These are phyloP conservation scores for Excoecaria cochinchinensis DNA, from an alignment of 345 rosid genomes.

Conservation along the genomic window DNA sequence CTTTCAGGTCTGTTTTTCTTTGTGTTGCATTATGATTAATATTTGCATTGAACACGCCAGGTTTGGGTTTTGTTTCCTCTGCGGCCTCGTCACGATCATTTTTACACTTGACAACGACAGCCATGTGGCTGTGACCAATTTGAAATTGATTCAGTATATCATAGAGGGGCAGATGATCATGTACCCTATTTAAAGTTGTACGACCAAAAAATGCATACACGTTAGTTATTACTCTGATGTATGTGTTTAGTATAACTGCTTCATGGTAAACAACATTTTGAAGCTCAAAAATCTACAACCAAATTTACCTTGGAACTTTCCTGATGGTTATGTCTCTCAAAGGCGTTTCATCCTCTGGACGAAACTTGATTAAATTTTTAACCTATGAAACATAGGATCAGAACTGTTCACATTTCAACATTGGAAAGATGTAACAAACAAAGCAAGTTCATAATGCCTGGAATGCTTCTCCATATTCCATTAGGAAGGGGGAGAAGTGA, in stretches of 20 bases:
- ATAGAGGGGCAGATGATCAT: conserved; percentile 60
- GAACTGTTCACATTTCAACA: neutral
- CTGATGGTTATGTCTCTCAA: conserved; percentile 65
- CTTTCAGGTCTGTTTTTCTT: conserved; percentile 16
- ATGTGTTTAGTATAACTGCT: neutral
- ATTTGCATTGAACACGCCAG: conserved; percentile 1
- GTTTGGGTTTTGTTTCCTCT: conserved; percentile 27
- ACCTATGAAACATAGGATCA: conserved; percentile 37
- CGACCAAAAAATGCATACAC: neutral
- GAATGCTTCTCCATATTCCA: too few species aligned
- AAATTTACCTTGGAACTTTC: conserved; percentile 61
- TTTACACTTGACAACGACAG: conserved; percentile 52
- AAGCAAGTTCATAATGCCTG: neutral
- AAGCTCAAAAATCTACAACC: conserved; percentile 3
- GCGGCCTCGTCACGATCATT: conserved; percentile 27
- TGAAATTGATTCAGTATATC: conserved; percentile 54
- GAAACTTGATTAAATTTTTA: conserved; percentile 61
- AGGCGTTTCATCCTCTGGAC: conserved; percentile 50
- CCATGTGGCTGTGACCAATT: conserved; percentile 46
- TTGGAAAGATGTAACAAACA: neutral
- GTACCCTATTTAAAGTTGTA: conserved; percentile 46
- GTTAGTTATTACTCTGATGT: neutral
- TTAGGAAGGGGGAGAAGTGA: too few species aligned
- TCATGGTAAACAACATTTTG: neutral
- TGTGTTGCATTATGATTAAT: conserved; percentile 9